Percentiles rank a stretch among this genome's conserved stretches.
phyloP scores from a whole-genome alignment of 2,329 filamentous ascomycete genomes.

The Sphaerostilbella broomeana region DNA sequence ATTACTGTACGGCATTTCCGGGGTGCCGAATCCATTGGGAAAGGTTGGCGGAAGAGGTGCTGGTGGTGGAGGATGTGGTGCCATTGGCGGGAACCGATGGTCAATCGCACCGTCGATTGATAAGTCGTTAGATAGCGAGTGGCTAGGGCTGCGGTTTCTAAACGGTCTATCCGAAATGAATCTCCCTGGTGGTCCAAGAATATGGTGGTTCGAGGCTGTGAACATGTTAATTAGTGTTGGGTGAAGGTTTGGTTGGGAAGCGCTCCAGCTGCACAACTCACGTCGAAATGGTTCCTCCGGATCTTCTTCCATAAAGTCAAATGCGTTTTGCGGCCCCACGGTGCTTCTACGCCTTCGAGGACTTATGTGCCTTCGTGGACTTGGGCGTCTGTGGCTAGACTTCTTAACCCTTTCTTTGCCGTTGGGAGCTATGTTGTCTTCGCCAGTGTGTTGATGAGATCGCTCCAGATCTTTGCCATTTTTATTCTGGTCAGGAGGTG shows the following conservation, averaged over 20 bases:
- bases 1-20: constrained; percentile 3
- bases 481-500: not conserved
- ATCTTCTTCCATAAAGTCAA: constrained; percentile 7
- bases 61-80: not conserved
- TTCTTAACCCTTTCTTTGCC: constrained; percentile 2
- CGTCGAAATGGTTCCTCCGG: constrained; percentile 5
- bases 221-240: too few species aligned
- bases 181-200: not conserved
- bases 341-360: constrained; percentile 4
- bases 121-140: not conserved
- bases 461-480: not conserved
- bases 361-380: constrained; percentile 10
- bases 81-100: constrained; percentile 2
- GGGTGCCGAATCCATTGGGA: constrained; percentile 7
- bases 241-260: too few species aligned
- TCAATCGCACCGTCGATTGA: not conserved
- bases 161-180: constrained; percentile 1
- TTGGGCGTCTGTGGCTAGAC: constrained; percentile 2
- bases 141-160: not conserved
- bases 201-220: too few species aligned
- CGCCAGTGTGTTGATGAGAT: not conserved
- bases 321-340: constrained; percentile 15
- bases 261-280: too few species aligned
- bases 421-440: not conserved
- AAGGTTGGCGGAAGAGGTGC: not conserved